Evolutionary conservation across 306 rosid species (phyloP), one percentile per base, ranked within the genome.

Genomic region (Leucaena leucocephala): DNA sequence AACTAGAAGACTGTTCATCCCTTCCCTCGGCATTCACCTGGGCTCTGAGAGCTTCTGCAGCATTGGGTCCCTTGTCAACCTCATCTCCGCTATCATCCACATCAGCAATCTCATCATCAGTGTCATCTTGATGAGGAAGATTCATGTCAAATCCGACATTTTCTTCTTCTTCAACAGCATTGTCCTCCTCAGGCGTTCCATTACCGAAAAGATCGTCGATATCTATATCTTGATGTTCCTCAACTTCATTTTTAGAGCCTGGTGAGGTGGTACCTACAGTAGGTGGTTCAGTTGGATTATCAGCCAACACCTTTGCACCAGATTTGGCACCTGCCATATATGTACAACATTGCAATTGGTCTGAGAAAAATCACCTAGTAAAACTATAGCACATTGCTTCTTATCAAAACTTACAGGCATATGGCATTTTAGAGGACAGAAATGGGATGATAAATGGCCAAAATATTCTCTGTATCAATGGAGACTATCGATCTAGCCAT

Each of bases 31-130:
- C 95, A 85, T 87, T 91, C 54, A 89, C 92, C 79, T 91, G 97
- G 15, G 92, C 91, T 85, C 88, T 69, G 45, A 89, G 96, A 65
- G 94, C 93, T 83, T 90, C 98, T 42, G 97, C 96, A 14, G 97
- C 97, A 88, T 88, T 92, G 52, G 90, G 94, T 52, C 97, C 97
- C 86, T 87, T 92, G 61, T 92, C 95, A 42, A 82, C 92, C 85
- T 92, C 97, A 65, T 94, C 95, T 8, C 92, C 97, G 22, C 98
- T 95, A 68, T 82, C 98, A 68, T 88, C 94, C 73, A 95, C 95
- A 76, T 92, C 98, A 21, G 92, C 97, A 3, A 95, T 88, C 86
- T 93, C 98, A 80, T 93, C 94, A 22, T 93, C 98, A 13, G 90
- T 84, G 63, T 87, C 90, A 9, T 88, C 84, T 22, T 85, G 91